Evolutionary conservation across 768 basidiomycete genomes (phyloP).

Genomic region (Calocera cornea): DNA sequence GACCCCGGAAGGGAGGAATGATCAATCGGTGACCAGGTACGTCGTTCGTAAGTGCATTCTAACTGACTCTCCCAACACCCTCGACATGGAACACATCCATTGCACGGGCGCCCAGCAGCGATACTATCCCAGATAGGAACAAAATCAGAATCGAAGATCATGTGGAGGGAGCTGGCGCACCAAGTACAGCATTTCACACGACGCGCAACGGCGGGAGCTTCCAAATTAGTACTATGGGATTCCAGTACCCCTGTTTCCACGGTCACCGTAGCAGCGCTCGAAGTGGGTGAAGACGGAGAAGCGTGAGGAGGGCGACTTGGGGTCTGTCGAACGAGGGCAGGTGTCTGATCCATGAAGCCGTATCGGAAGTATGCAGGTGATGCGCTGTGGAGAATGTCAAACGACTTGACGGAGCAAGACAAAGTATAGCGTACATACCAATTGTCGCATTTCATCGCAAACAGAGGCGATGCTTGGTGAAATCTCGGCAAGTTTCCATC

Average conservation of each 20-base stretch:
- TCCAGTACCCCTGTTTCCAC: no score
- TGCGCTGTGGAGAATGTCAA: not conserved
- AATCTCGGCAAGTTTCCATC: not conserved
- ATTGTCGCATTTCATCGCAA: not conserved
- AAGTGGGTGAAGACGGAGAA: not conserved
- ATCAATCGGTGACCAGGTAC: not conserved
- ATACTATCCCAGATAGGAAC: not conserved
- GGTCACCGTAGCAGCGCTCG: not conserved
- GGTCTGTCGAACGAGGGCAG: not conserved
- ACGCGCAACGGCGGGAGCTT: not conserved
- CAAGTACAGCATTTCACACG: not conserved
- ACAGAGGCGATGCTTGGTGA: not conserved
- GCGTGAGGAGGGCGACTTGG: not conserved
- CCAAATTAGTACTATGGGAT: not conserved
- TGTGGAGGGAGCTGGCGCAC: not conserved
- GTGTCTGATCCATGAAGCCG: not conserved
- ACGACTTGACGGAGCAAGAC: not conserved
- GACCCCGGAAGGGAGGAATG: not conserved
- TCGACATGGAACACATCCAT: not conserved
- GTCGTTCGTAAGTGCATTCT: not conserved
- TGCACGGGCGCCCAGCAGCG: not conserved
- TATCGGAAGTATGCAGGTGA: not conserved
- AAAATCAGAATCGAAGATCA: no score
- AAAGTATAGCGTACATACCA: not conserved
- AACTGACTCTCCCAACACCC: not conserved